Evolutionary conservation across 2,329 filamentous ascomycete species (phyloP), one percentile per base, ranked within the genome.

Genomic region (Orbilia oligospora): DNA sequence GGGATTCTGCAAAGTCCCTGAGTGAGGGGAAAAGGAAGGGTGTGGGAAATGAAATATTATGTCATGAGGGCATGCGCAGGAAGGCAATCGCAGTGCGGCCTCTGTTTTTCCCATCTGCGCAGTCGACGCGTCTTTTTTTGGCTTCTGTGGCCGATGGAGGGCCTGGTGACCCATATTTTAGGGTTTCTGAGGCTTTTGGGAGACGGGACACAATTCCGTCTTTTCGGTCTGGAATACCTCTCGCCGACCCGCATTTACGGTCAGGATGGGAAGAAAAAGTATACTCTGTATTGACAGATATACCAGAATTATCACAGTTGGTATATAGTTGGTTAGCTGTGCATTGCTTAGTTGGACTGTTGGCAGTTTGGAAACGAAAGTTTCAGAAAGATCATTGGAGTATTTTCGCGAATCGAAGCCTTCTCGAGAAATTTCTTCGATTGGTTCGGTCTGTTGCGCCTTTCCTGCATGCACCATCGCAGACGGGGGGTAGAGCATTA

Each of bases 1-100:
- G 18, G 20, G 24, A 33, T 61, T 58, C 51, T 33, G 20, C 51
- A 58, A 38, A 36, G 33, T 8, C 36, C 48, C 20, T 30, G 3
- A 53, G 51, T 49, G 22, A 53, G 51, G 49, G 33, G 48, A 4
- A 30, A 9, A n/a, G 30, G 46, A 46, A 46, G 10, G 41, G 63
- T 78, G 68, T 61, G 67, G 63, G 48, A 68, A 63, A 78, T 78
- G 75, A 78, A 78, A 78, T 68, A 72, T 72, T 72, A 78, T 78
- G 75, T 78, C 75, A 78, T 72, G 75, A 64, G 75, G 48, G 30
- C 58, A 68, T 64, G 41, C 30, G 33, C 24, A 22, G 66, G 38
- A 55, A 58, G 71, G 46, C 14, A 38, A 63, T 56, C 33, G 64
- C 18, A 76, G 66, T 67, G 66, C 66, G 53, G 72, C 64, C 58